phyloP scores from a whole-genome alignment of 495 filamentous ascomycete genomes.

The Copromyces sp. region DNA sequence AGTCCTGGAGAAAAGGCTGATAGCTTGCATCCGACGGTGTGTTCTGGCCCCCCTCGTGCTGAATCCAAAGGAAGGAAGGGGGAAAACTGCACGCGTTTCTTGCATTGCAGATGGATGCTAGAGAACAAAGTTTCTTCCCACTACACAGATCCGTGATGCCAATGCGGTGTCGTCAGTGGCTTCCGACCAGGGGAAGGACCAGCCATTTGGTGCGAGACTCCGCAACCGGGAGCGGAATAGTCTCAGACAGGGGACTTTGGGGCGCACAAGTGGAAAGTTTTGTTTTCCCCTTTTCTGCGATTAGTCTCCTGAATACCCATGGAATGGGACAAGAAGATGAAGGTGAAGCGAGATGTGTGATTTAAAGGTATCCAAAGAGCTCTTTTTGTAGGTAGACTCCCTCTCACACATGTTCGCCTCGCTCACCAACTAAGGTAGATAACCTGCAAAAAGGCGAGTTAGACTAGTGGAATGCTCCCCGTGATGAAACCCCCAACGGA shows the following conservation, averaged over 20 bases:
- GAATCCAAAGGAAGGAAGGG: background rate
- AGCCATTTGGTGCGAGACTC: background rate
- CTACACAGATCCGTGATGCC: background rate
- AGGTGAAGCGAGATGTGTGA: background rate
- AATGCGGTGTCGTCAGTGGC: background rate
- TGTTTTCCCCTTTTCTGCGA: background rate
- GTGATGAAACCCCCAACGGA: background rate
- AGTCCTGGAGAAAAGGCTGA: background rate
- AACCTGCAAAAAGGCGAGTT: background rate
- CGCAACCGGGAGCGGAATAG: background rate
- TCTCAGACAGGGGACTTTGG: background rate
- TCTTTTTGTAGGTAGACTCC: background rate
- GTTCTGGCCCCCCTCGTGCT: background rate
- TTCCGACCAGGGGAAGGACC: background rate
- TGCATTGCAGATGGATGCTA: background rate
- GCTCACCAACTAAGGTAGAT: background rate
- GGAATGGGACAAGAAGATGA: background rate
- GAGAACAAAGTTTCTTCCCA: background rate
- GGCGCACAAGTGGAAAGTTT: background rate
- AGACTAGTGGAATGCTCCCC: background rate
- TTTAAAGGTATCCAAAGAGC: background rate
- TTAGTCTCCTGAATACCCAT: background rate
- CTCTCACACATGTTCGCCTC: background rate
- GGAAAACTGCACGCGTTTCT: background rate
- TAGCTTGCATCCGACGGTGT: background rate